phyloP scores from a whole-genome alignment of 1,284 basidiomycete species.

The Puccinia horiana region DNA sequence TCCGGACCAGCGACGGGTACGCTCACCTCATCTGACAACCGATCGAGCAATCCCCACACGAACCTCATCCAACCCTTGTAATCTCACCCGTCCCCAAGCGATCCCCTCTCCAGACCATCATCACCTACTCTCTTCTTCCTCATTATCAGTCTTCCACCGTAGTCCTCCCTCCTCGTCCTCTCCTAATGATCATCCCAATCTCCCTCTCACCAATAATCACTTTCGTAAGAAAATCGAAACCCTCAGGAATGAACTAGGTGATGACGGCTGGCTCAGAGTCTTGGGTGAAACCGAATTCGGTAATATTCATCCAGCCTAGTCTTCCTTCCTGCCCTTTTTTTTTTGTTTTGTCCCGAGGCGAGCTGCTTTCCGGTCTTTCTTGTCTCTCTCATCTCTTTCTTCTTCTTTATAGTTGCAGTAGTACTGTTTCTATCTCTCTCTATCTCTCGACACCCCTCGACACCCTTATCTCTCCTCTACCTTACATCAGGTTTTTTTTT shows the following conservation, averaged over 20 bases:
- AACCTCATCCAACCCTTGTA: not conserved
- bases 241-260: slow-evolving; percentile 78
- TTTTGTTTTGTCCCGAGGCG: no score
- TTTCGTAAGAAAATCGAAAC: slow-evolving; percentile 72
- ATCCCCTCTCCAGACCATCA: not conserved
- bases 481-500: no score
- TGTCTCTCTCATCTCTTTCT: not conserved
- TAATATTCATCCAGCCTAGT: not conserved
- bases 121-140: not conserved
- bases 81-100: not conserved
- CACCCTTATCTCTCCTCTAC: no score
- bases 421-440: no score
- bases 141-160: not conserved
- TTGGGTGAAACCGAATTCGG: slow-evolving; percentile 36
- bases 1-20: no score
- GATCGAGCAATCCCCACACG: not conserved
- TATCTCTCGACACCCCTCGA: no score
- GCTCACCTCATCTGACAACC: not conserved
- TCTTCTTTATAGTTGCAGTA: no score
- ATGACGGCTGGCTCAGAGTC: slow-evolving; percentile 65
- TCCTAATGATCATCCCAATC: no score
- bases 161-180: not conserved
- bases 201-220: slow-evolving; percentile 63
- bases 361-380: no score
- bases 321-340: not conserved